phyloP scores from a whole-genome alignment of 305 asterid genomes.

The Euphrasia arctica region DNA sequence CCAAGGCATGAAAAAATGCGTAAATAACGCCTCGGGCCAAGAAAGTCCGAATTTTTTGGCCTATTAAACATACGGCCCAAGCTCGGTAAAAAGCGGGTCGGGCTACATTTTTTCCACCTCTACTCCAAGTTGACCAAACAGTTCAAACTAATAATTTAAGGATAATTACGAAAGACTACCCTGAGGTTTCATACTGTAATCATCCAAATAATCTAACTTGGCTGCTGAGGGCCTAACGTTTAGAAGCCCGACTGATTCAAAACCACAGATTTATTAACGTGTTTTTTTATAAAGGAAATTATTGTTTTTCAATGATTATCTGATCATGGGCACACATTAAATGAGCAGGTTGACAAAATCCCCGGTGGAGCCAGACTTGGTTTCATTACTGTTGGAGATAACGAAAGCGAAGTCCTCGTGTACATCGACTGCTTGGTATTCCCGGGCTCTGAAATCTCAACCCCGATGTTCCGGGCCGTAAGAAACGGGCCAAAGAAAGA shows the following conservation, averaged over 20 bases:
- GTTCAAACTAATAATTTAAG: too few species aligned
- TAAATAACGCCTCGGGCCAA: too few species aligned
- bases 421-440: slow-evolving; percentile 83
- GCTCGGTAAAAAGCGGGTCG: too few species aligned
- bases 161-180: too few species aligned
- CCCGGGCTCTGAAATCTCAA: slow-evolving; percentile 50
- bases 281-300: neutral
- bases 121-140: too few species aligned
- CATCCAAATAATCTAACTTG: too few species aligned
- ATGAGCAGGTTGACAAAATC: slow-evolving; percentile 74
- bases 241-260: neutral
- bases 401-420: slow-evolving; percentile 55
- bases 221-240: neutral
- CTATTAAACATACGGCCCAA: too few species aligned
- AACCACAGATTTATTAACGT: neutral
- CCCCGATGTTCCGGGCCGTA: slow-evolving; percentile 66
- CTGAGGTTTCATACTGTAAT: too few species aligned
- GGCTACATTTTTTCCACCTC: too few species aligned
- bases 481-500: slow-evolving; percentile 71
- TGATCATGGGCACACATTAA: neutral
- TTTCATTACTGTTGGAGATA: slow-evolving; percentile 68
- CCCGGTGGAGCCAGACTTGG: slow-evolving; percentile 93
- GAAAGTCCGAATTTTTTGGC: too few species aligned
- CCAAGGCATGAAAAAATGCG: too few species aligned
- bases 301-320: neutral